A percentile compares a stretch with the other conserved stretches of the same genome.
These are phyloP conservation scores for Oxytropis ochrocephala DNA, from an alignment of 306 rosid species.

Conservation along the genomic window DNA sequence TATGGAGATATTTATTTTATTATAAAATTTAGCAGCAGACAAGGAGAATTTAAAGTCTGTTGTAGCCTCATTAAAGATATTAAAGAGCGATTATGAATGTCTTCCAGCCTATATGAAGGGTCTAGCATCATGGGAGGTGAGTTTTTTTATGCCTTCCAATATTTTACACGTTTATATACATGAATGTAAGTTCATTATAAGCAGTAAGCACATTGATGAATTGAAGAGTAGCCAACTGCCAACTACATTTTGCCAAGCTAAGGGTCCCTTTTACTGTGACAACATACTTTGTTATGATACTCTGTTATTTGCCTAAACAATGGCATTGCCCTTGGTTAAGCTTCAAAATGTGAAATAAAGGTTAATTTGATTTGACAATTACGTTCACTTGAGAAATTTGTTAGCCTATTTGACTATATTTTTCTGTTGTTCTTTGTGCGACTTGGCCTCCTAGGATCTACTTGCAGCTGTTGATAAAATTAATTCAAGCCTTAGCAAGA, in stretches of 20 bases:
- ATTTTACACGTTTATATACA: background rate
- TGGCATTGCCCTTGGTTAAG: background rate
- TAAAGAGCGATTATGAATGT: constrained; percentile 58
- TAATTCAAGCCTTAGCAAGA: constrained; percentile 55
- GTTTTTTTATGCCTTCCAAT: constrained; percentile 14
- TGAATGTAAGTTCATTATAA: background rate
- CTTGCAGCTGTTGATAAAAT: constrained; percentile 79
- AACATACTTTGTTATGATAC: background rate
- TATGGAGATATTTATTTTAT: background rate
- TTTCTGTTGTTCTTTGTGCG: background rate
- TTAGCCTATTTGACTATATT: background rate
- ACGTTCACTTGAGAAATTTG: background rate
- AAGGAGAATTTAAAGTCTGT: constrained; percentile 27
- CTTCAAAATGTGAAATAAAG: background rate
- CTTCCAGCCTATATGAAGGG: constrained; percentile 79
- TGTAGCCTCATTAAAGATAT: constrained; percentile 36
- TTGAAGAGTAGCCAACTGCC: background rate
- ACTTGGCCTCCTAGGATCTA: constrained; percentile 48
- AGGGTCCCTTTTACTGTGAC: background rate
- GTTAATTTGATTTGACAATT: background rate
- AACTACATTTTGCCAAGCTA: background rate
- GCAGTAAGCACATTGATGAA: background rate
- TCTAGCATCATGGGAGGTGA: constrained; percentile 90
- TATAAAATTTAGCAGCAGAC: constrained; percentile 29
- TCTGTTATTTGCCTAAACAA: background rate